Conservation (phyloP, 345 rosid genomes). For the Ailanthus altissimus region DNA sequence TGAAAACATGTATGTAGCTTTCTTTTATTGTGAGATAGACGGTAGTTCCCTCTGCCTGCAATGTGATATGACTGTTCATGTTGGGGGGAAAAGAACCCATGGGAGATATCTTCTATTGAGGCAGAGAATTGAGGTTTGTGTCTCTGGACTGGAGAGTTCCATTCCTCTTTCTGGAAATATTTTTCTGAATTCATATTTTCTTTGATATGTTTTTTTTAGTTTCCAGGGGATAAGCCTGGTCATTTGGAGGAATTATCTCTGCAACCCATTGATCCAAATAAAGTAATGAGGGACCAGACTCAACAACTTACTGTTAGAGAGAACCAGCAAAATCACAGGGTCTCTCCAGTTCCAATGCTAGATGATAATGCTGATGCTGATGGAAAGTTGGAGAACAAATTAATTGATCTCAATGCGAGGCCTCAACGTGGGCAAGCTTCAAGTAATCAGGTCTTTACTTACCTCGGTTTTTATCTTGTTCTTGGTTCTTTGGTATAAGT, state of each 20-base stretch:
- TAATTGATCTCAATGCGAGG: constrained; percentile 70
- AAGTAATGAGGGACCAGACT: constrained; percentile 40
- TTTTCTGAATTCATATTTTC: constrained; percentile 18
- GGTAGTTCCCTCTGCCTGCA: constrained; percentile 87
- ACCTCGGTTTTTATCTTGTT: not conserved
- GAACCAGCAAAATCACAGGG: constrained; percentile 49
- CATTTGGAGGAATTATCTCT: constrained; percentile 43
- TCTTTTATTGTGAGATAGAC: constrained; percentile 87
- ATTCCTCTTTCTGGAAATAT: not conserved
- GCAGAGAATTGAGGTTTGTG: constrained; percentile 83
- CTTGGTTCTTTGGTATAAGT: not conserved
- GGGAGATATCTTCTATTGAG: constrained; percentile 68
- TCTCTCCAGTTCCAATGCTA: constrained; percentile 30
- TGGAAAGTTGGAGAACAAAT: constrained; percentile 51
- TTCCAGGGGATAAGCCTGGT: constrained; percentile 75
- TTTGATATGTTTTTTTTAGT: constrained; percentile 41
- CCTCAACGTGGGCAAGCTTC: constrained; percentile 66
- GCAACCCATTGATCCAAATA: constrained; percentile 35
- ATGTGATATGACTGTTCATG: constrained; percentile 90
- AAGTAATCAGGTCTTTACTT: constrained; percentile 44
- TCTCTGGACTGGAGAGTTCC: constrained; percentile 17
- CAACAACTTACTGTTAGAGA: constrained; percentile 40
- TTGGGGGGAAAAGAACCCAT: constrained; percentile 87
- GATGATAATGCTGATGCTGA: constrained; percentile 43
- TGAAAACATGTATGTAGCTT: constrained; percentile 49